phyloP scores from a whole-genome alignment of 179 eudicot genomes.

The Pouteria campechiana region DNA sequence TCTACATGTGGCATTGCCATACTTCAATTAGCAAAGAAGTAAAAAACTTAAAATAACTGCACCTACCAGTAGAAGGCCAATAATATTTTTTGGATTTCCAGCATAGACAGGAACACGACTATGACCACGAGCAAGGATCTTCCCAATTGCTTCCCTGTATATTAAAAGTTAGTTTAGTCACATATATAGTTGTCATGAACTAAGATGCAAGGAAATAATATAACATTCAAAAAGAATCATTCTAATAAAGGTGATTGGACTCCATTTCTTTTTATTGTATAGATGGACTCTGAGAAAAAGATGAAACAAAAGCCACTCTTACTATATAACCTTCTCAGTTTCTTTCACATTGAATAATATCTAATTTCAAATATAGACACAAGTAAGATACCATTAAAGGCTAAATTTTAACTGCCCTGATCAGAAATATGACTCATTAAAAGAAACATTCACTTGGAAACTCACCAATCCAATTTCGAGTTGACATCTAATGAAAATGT shows the following conservation, averaged over 20 bases:
- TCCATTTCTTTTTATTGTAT: not conserved
- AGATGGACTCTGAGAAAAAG: too few relatives aligned
- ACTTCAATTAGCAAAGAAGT: too few relatives aligned
- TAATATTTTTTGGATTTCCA: slow-evolving; percentile 67
- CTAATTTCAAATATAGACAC: too few relatives aligned
- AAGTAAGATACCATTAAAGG: too few relatives aligned
- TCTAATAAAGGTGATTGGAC: not conserved
- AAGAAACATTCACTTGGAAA: slow-evolving; percentile 2
- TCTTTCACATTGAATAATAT: too few relatives aligned
- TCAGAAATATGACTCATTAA: too few relatives aligned
- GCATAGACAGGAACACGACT: slow-evolving; percentile 88
- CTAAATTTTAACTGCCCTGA: too few relatives aligned
- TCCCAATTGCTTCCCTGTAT: slow-evolving; percentile 90
- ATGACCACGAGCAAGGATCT: slow-evolving; percentile 83
- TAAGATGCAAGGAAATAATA: not conserved
- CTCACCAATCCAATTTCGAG: slow-evolving; percentile 84
- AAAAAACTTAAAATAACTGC: not conserved
- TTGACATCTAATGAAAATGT: slow-evolving; percentile 87
- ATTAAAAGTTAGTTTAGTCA: not conserved
- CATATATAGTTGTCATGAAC: not conserved
- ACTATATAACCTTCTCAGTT: too few relatives aligned
- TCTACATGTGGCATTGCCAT: too few relatives aligned
- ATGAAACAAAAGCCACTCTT: not conserved
- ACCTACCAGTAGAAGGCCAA: slow-evolving; percentile 80
- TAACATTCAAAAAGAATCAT: slow-evolving; percentile 3